Evolutionary conservation across 1,284 basidiomycete genomes (phyloP).

Genomic region (Apiotrichum domesticum): DNA sequence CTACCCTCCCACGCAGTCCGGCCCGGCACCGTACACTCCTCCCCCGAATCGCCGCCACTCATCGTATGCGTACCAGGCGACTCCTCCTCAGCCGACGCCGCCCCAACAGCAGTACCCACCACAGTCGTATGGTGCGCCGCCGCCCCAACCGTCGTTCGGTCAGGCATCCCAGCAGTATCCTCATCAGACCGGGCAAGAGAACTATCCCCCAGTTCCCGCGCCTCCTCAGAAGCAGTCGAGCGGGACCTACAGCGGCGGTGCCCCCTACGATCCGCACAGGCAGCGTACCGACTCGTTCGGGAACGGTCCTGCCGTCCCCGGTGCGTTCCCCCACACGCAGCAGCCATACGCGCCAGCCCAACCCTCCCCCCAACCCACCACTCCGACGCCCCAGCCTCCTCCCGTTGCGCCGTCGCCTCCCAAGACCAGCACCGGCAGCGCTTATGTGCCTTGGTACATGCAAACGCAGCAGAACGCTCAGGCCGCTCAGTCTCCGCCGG

Average conservation of each 20-base stretch:
- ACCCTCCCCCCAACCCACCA: neutral
- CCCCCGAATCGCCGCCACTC: neutral
- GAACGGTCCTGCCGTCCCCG: neutral
- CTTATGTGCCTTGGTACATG: constrained; percentile 43
- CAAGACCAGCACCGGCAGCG: constrained; percentile 13
- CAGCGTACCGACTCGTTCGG: constrained; percentile 3
- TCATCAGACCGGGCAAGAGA: neutral
- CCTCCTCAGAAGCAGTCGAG: neutral
- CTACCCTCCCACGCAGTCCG: neutral
- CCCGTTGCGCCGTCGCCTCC: neutral
- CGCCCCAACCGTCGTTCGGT: neutral
- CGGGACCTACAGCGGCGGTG: neutral
- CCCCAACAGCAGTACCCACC: neutral
- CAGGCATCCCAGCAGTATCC: neutral
- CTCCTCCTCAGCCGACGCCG: neutral
- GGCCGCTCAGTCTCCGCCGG: constrained; percentile 21
- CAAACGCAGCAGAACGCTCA: constrained; percentile 27
- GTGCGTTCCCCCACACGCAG: neutral
- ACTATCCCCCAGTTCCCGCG: neutral
- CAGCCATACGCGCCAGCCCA: neutral
- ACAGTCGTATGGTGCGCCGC: neutral
- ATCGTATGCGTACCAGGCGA: neutral
- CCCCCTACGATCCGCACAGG: neutral
- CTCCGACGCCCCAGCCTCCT: neutral
- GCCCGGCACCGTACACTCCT: constrained; percentile 1